These are phyloP conservation scores for Rhododendron molle DNA, from an alignment of 148 eudicot species.

Conservation along the genomic window DNA sequence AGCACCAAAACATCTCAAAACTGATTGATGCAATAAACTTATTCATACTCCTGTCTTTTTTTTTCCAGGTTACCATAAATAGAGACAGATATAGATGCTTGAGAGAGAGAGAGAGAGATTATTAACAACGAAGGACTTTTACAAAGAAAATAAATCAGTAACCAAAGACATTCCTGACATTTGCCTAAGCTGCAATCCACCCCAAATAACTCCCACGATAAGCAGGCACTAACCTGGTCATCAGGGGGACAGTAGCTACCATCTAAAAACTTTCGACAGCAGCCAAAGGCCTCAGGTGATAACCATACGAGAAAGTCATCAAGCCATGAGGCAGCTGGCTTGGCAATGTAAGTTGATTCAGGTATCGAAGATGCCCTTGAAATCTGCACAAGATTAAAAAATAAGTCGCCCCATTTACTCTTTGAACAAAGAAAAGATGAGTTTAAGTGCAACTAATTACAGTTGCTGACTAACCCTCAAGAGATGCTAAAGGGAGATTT, in stretches of 20 bases:
- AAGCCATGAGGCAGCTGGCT: conserved; percentile 82
- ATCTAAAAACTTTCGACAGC: conserved; percentile 63
- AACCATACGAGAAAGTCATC: conserved; percentile 83
- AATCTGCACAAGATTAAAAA: conserved; percentile 37
- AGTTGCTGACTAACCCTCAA: neutral
- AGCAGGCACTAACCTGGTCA: conserved; percentile 51
- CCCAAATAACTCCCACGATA: neutral
- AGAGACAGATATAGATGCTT: neutral
- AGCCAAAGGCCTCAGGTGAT: conserved; percentile 80
- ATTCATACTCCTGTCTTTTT: neutral
- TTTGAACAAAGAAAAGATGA: neutral
- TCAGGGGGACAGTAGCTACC: conserved; percentile 71
- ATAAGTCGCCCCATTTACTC: neutral
- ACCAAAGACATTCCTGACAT: neutral
- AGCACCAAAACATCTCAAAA: neutral
- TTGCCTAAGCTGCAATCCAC: neutral
- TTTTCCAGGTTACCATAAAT: neutral
- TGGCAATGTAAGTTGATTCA: conserved; percentile 61
- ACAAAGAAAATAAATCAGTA: conserved; percentile 3
- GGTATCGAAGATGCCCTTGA: conserved; percentile 63
- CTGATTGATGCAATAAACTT: neutral
- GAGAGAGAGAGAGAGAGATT: neutral
- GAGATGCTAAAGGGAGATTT: neutral
- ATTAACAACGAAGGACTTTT: neutral
- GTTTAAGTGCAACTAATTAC: neutral